Base-by-base conservation (phyloP, 352 stramenopile genomes). In the Peronospora farinosa region DNA sequence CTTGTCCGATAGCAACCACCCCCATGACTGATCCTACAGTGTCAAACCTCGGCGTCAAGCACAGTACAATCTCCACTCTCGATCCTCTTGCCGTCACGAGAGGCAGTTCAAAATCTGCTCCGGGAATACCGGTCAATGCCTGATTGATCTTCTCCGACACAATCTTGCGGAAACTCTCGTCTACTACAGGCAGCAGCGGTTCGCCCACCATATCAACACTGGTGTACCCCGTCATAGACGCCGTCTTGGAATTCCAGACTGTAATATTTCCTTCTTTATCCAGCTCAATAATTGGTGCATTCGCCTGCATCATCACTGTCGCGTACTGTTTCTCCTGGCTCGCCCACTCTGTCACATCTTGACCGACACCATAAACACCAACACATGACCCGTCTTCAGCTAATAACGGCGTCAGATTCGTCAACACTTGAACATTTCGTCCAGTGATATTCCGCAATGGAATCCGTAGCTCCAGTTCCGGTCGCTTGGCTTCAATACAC, bases 211-310 rank as follows among this genome's bases (percentile, higher is more conserved):
- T 74, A 28, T 84, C 65, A 5, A 60, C 55, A 39, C 52, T 73
- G 7, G 52, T 21, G 33, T 74, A 83, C 0, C 75, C 74, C n/a
- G 70, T 86, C 57, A 86, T 67, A 16, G 63, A 65, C 13, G 53
- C 60, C 11, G 71, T 68, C 55, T 78, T 82, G 41, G 40, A 55
- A 51, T 88, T 88, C 76, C 76, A 88, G 31, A 81, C 72, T 13
- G 69, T 83, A 47, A 88, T 78, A 33, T 74, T 65, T 6, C 66
- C 76, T 19, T 88, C 63, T 44, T 69, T 72, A 49, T 91, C 77
- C n/a, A 88, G 64, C 49, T 84, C 80, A 50, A 91, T 82, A 30
- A 88, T 88, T 2, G 78, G 72, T 39, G 74, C 69, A 47, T 88
- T 88, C 10, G 77, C 77, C 40, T 81, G 72, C 61, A 85, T 86